Evolutionary conservation across 805 yeast genomes (phyloP).

Genomic region (Ogataea pilisensis): DNA sequence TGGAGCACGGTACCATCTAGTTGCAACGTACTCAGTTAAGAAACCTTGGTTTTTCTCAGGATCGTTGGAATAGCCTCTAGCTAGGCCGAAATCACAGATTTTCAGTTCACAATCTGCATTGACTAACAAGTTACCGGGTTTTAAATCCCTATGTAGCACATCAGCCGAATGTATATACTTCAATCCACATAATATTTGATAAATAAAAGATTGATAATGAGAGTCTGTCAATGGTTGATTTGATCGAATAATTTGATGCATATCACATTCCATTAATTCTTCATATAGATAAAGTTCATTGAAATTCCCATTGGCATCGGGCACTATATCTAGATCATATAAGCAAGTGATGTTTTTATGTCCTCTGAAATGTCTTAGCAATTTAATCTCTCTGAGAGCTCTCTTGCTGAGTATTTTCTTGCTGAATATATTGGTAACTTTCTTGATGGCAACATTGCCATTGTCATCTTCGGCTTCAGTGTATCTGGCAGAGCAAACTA

Average conservation of each 20-base stretch:
- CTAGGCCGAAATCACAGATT: slow-evolving; percentile 94
- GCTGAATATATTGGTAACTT: slow-evolving; percentile 89
- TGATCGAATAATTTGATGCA: slow-evolving; percentile 94
- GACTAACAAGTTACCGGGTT: slow-evolving; percentile 89
- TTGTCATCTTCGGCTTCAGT: slow-evolving; percentile 68
- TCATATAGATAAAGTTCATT: slow-evolving; percentile 92
- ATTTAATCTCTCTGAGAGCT: slow-evolving; percentile 85
- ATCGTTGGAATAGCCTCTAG: slow-evolving; percentile 82
- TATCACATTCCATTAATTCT: slow-evolving; percentile 97
- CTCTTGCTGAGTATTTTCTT: slow-evolving; percentile 89
- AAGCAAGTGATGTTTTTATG: slow-evolving; percentile 95
- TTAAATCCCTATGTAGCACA: slow-evolving; percentile 89
- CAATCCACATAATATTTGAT: slow-evolving; percentile 88
- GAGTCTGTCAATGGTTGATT: slow-evolving; percentile 92
- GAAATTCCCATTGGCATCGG: slow-evolving; percentile 62
- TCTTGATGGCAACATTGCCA: slow-evolving; percentile 90
- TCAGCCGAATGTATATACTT: slow-evolving; percentile 95
- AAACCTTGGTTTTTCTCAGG: slow-evolving; percentile 89
- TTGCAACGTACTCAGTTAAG: slow-evolving; percentile 95
- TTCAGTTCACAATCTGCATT: slow-evolving; percentile 96
- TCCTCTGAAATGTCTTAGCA: slow-evolving; percentile 89
- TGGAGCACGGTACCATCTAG: slow-evolving; percentile 98
- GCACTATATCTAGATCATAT: slow-evolving; percentile 90
- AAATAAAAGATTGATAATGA: slow-evolving; percentile 89
- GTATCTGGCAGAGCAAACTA: slow-evolving; percentile 91